Base-by-base conservation (phyloP, 2,329 filamentous ascomycete genomes). In the Aurifilum marmelostoma region DNA sequence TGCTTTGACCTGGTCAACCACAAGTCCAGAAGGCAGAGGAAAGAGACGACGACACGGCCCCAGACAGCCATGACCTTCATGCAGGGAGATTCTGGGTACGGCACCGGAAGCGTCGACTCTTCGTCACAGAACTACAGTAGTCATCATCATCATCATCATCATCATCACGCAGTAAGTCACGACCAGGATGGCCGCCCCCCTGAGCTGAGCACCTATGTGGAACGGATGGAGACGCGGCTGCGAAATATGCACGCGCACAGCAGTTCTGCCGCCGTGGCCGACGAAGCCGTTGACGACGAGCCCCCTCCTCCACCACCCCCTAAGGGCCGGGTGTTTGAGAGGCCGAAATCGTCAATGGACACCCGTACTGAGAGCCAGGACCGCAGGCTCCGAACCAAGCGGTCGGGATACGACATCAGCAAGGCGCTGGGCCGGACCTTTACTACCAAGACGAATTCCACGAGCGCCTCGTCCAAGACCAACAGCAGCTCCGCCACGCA, bases 171-270 rank as follows among this genome's bases (percentile, higher is more conserved):
- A 39, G 76, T 77, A 16, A 77, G 83, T 8, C 76, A 78, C 11
- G 77, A 79, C 56, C 78, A 77, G 32, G 84, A 87, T 62, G 86
- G 85, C 47, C 80, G 85, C 1, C 87, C 89, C 3, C 91, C 92
- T 24, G 89, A 94, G 74, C 83, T 97, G 14, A 92, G 89, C 76
- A 94, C 92, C 75, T 97, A 97, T 75, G 93, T 97, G 5, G 89
- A 96, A 75, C 88, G 94, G 63, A 97, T 98, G 94, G 95, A 98
- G 77, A 91, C 88, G 72, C 89, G 93, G 47, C 81, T 97, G 54
- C 87, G 89, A 63, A 88, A 88, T 71, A 88, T 93, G 83, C 91
- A 94, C 66, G 85, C 88, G 64, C 82, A 88, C 56, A 87, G 83
- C 72, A 87, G 83, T 72, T 79, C 82, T 21, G 84, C 83, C 56